These are phyloP conservation scores for Trametes sanguinea DNA, from an alignment of 768 basidiomycete species.

Conservation along the genomic window DNA sequence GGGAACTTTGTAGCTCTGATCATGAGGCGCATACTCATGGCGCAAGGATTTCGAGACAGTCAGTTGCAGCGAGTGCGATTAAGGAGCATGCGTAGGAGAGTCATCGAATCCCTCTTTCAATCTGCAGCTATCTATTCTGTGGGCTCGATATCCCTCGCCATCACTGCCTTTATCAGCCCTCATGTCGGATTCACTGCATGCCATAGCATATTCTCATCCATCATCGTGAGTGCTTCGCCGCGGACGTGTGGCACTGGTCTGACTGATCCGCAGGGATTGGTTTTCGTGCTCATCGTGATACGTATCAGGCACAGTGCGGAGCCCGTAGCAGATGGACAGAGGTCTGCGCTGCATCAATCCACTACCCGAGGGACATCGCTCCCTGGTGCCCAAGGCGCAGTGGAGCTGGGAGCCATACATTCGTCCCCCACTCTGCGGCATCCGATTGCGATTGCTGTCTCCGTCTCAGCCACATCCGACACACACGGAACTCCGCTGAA, in stretches of 20 bases:
- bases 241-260: neutral
- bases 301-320: conserved; percentile 9
- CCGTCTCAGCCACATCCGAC: conserved; percentile 18
- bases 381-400: neutral
- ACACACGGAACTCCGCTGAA: neutral
- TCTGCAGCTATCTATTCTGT: conserved; percentile 18
- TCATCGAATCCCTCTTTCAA: conserved; percentile 17
- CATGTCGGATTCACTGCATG: conserved; percentile 19
- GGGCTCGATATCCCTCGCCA: conserved; percentile 15
- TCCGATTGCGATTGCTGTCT: conserved; percentile 17
- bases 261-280: conserved; percentile 3
- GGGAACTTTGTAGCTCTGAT: conserved; percentile 1
- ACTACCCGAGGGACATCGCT: neutral
- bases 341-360: neutral
- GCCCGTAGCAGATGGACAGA: neutral
- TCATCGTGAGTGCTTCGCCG: conserved; percentile 10
- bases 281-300: conserved; percentile 19
- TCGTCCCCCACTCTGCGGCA: neutral
- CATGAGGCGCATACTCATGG: conserved; percentile 9
- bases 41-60: neutral
- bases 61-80: neutral
- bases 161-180: conserved; percentile 18
- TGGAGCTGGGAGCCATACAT: neutral
- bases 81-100: conserved; percentile 12
- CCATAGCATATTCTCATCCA: conserved; percentile 18